Percentiles rank a stretch among this genome's conserved stretches.
Evolutionary conservation across 148 eudicot species (phyloP).

Genomic region (Mesembryanthemum crystallinum): DNA sequence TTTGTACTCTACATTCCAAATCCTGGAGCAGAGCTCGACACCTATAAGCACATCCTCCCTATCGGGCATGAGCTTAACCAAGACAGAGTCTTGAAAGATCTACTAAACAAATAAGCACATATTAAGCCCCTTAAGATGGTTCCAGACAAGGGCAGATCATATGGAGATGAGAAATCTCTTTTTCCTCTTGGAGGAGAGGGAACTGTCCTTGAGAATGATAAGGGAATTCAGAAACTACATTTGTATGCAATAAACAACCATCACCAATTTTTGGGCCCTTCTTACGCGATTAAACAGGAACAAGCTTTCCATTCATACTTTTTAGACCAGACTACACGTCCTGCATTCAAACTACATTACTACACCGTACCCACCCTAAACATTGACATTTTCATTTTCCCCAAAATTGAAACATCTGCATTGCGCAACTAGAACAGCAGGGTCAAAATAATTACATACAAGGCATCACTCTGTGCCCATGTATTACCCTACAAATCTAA

Average conservation of each 20-base stretch:
- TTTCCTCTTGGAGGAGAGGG: not conserved
- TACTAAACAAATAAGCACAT: not conserved
- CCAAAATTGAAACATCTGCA: not conserved
- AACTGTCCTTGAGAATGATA: not conserved
- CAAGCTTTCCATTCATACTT: not conserved
- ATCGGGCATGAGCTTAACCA: not conserved
- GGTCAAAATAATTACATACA: not conserved
- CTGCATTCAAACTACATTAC: not conserved
- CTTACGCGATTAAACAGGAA: not conserved
- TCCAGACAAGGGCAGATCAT: not conserved
- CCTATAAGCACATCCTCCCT: constrained; percentile 3
- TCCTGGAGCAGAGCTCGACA: not conserved
- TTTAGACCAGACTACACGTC: not conserved
- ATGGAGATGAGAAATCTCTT: not conserved
- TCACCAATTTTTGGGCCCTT: not conserved
- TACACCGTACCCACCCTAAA: not conserved
- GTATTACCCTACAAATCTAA: not conserved
- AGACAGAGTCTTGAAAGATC: not conserved
- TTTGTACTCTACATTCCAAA: not conserved
- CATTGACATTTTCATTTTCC: not conserved
- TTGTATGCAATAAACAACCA: not conserved
- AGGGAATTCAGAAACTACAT: not conserved
- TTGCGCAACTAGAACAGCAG: not conserved
- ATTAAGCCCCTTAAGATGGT: not conserved
- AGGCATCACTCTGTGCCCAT: not conserved